Evolutionary conservation across 495 filamentous ascomycete genomes (phyloP), one percentile per base, ranked within the genome.

Genomic region (Thermochaetoides thermophila): DNA sequence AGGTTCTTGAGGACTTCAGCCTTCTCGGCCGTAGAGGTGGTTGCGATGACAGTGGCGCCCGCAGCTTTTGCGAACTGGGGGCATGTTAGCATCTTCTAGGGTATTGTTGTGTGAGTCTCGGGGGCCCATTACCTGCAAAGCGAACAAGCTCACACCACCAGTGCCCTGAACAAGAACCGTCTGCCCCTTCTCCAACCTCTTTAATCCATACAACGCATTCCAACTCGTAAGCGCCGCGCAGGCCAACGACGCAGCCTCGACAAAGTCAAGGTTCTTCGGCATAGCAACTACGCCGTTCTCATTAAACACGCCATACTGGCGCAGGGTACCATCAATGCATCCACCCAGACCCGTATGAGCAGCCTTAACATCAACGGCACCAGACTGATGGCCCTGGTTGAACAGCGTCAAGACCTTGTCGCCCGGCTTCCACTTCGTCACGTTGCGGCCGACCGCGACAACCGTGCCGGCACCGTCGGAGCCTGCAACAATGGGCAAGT

Each of bases 391-490:
- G 24, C 56, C 64, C 52, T 87, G 83, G 53, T 84, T 84, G 68
- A 89, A 86, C 19, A 85, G 64, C 0, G 79, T 84, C 5, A 69
- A 50, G 19, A 89, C 81, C 35, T 70, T 68, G 55, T 83, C 78
- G 21, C 83, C 83, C 39, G 63, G 65, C 48, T 72, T 67, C 64
- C 81, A 83, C 20, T 67, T 61, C 1, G 59, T 64, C 5, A 85
- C 81, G 35, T 71, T 69, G 14, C 68, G 46, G 21, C 84, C 84
- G 11, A 78, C 69, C 5, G 69, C 71, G 21, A 81, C 48, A 17
- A 92, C 67, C 34, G 72, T 72, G 19, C 81, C 83, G 2, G 84
- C 71, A 35, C 80, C 83, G 46, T 92, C 83, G n/a, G 81, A 86
- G 17, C 49, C 69, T 1, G 80, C 68, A 1, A 86, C 70, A 3